These are phyloP conservation scores for Scedosporium apiospermum DNA, from an alignment of 2,329 filamentous ascomycete genomes.

Conservation along the genomic window DNA sequence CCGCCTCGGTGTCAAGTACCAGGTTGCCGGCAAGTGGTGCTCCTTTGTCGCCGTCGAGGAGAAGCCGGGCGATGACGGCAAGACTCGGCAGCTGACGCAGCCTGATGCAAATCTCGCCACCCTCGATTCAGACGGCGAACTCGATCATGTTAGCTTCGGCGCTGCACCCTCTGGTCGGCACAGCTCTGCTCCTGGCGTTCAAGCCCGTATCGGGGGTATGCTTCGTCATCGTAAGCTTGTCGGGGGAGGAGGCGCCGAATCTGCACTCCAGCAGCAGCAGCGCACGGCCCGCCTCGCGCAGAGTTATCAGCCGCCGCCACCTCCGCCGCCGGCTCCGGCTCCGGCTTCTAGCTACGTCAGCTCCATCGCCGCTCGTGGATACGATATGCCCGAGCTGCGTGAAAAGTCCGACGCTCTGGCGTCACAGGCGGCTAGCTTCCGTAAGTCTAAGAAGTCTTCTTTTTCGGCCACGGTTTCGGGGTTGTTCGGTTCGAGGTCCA, in stretches of 20 bases:
- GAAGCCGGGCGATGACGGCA: slow-evolving; percentile 10
- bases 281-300: no score
- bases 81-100: neutral
- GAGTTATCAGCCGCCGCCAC: neutral
- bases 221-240: no score
- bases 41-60: slow-evolving; percentile 61
- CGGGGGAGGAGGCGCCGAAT: no score
- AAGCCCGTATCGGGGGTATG: no score
- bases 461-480: neutral
- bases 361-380: neutral
- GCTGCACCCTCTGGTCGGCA: neutral
- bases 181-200: neutral
- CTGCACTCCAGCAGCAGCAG: no score
- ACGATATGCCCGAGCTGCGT: neutral
- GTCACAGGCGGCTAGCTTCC: neutral
- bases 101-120: neutral
- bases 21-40: slow-evolving; percentile 61
- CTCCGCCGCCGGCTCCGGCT: neutral
- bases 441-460: neutral
- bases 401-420: neutral
- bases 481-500: no score
- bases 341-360: neutral
- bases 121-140: neutral
- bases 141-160: neutral
- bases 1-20: slow-evolving; percentile 53